Evolutionary conservation across 805 yeast genomes (phyloP), one percentile per base, ranked within the genome.

Genomic region (Cyberlindnera japonica): DNA sequence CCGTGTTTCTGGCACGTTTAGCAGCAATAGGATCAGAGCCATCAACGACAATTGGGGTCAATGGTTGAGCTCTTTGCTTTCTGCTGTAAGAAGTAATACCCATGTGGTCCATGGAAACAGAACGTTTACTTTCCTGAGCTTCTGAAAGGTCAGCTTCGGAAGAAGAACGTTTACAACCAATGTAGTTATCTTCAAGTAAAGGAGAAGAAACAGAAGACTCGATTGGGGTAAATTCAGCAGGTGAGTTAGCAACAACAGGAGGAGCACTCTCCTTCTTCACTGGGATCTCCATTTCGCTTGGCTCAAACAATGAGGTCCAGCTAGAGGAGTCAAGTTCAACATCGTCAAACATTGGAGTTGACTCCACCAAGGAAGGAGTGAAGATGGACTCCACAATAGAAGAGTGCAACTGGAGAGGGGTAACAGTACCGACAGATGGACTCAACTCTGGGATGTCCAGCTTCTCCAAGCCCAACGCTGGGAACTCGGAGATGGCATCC

Each of bases 1-100:
- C 96, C 35, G 81, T 91, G 74, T 93, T 91, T 65, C 91, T 81
- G 8, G 98, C 98, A 61, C 98, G 81, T 69, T 91, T 91, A 55
- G 84, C 62, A 33, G 87, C 77, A 42, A 74, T 75, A n/a, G 82
- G 77, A 62, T 89, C 95, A 35, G 61, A 65, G 19, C 69, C 61
- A 33, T 73, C 75, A 23, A 76, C 71, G 33, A 69, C 74, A 41
- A 89, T 72, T 9, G 95, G 95, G 51, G 72, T 68, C 62, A 88
- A 71, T 8, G 95, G 95, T 44, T 69, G 65, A 21, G 75, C 48
- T 55, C 95, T 79, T 51, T 77, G 84, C 70, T 88, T 89, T 62
- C 89, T 79, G 52, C 80, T 77, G 71, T 86, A 87, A 34, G 83
- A 65, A 37, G 84, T 79, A 55, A 82, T 74, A 27, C 95, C 96